Evolutionary conservation across 2,329 filamentous ascomycete species (phyloP).

Genomic region (Trichoderma arundinaceum): DNA sequence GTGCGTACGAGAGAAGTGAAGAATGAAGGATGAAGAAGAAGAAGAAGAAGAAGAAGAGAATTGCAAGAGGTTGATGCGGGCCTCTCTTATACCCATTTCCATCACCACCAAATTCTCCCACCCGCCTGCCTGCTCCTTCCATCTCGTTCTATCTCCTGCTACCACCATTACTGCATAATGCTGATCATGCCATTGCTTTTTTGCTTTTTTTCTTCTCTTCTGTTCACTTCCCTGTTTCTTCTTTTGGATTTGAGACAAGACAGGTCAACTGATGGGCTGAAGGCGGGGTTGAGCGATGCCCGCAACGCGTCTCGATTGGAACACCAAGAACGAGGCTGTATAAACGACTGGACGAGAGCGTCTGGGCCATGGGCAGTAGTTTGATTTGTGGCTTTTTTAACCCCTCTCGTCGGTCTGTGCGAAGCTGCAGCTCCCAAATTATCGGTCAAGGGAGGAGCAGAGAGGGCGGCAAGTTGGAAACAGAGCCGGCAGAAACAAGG

Average conservation of each 20-base stretch:
- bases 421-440: background rate
- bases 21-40: background rate
- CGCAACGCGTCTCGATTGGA: conserved; percentile 11
- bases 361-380: background rate
- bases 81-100: conserved; percentile 10
- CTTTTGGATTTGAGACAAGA: background rate
- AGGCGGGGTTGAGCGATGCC: background rate
- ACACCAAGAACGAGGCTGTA: conserved; percentile 7
- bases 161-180: too few species aligned
- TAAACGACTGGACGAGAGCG: background rate
- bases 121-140: background rate
- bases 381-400: conserved; percentile 6
- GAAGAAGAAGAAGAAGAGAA: background rate
- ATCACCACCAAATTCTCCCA: background rate
- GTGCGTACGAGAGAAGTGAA: background rate
- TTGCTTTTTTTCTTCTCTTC: background rate
- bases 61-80: background rate
- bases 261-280: background rate
- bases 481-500: conserved; percentile 12
- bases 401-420: conserved; percentile 1
- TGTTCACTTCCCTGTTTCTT: background rate
- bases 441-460: background rate
- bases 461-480: background rate
- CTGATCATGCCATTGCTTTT: too few species aligned
- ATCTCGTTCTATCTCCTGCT: background rate